phyloP scores from a whole-genome alignment of 2,329 filamentous ascomycete genomes.

The Aspergillus fumigatiaffinis region DNA sequence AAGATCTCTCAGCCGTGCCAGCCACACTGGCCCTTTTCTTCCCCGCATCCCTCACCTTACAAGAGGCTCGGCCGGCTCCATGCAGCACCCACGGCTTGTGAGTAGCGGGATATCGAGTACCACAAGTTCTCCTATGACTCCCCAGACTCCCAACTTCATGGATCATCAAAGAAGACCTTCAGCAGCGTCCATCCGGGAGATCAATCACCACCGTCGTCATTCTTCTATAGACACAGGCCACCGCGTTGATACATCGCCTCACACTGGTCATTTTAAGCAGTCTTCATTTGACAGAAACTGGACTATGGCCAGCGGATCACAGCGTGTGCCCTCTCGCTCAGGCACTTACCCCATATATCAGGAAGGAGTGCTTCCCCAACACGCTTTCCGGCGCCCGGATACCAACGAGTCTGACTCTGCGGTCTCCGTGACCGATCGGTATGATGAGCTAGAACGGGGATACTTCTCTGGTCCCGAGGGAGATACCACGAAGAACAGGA shows the following conservation, averaged over 20 bases:
- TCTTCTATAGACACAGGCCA: conserved; percentile 74
- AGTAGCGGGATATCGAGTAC: conserved; percentile 26
- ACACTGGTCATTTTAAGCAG: conserved; percentile 50
- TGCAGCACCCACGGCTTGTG: conserved; percentile 28
- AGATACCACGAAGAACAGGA: conserved; percentile 67
- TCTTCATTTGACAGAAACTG: conserved; percentile 58
- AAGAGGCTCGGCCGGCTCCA: conserved; percentile 23
- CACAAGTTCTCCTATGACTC: conserved; percentile 42
- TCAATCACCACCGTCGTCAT: conserved; percentile 81
- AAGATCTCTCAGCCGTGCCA: conserved; percentile 40
- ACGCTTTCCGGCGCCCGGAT: conserved; percentile 15
- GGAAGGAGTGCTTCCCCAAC: conserved; percentile 15
- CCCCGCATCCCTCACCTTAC: conserved; percentile 39
- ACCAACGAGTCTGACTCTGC: conserved; percentile 30
- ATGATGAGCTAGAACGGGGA: conserved; percentile 71
- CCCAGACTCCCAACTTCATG: conserved; percentile 41
- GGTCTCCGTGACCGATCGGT: conserved; percentile 28
- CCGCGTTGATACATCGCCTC: conserved; percentile 26
- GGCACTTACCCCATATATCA: conserved; percentile 28
- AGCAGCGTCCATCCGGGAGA: conserved; percentile 73
- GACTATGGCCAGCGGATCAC: conserved; percentile 47
- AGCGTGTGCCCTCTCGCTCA: conserved; percentile 30
- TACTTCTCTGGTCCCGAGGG: conserved; percentile 90
- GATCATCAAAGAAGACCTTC: conserved; percentile 58
- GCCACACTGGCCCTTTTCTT: conserved; percentile 37